Evolutionary conservation across 2,329 filamentous ascomycete genomes (phyloP).

Genomic region (Lecanicillium sp.): DNA sequence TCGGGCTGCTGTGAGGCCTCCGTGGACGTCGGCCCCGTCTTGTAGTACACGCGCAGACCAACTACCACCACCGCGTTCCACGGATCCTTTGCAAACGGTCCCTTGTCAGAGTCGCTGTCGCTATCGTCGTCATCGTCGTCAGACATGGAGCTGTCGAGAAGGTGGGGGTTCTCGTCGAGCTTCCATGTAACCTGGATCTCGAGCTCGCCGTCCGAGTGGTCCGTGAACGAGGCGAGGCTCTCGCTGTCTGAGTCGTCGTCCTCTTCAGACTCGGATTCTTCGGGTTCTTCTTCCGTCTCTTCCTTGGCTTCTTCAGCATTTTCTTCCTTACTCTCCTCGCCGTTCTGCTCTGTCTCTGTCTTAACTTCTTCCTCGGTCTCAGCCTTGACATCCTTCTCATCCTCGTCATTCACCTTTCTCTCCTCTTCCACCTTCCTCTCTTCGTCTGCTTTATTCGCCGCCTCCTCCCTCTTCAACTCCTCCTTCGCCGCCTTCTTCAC

Average conservation of each 20-base stretch:
- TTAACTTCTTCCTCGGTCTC: conserved; percentile 15
- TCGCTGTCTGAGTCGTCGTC: conserved; percentile 20
- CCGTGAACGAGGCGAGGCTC: conserved; percentile 30
- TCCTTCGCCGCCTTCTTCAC: conserved; percentile 7
- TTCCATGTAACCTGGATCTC: conserved; percentile 31
- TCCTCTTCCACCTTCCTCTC: no score
- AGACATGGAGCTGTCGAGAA: conserved; percentile 15
- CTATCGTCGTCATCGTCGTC: neutral
- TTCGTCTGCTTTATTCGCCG: conserved; percentile 19
- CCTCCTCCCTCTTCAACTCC: no score
- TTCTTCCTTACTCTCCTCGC: neutral
- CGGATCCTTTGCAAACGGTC: conserved; percentile 47
- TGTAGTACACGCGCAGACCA: conserved; percentile 56
- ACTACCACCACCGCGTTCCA: conserved; percentile 62
- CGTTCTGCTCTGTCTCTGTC: no score
- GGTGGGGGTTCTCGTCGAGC: no score
- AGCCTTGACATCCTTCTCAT: conserved; percentile 21
- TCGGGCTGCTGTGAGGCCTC: no score
- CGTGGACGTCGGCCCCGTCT: no score
- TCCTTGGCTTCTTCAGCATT: neutral
- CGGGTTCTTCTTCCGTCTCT: neutral
- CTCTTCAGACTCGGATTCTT: conserved; percentile 23
- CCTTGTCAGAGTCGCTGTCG: conserved; percentile 1
- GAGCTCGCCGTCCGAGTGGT: conserved; percentile 35
- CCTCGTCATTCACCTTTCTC: conserved; percentile 11